Evolutionary conservation across 441 rosid genomes (phyloP).

Genomic region (Lepidium campestre): DNA sequence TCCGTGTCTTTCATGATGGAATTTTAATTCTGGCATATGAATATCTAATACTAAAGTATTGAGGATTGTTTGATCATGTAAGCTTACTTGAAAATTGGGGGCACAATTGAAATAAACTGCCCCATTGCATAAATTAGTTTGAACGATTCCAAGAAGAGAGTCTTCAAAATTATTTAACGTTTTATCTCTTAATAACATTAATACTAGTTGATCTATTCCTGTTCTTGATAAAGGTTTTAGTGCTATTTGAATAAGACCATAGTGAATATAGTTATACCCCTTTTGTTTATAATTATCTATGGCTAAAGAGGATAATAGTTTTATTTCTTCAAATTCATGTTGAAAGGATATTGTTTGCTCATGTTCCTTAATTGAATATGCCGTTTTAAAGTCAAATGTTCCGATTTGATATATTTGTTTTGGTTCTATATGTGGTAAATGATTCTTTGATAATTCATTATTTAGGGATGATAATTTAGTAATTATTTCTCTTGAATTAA

Average conservation of each 20-base stretch:
- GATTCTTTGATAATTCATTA: background rate
- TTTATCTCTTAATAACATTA: background rate
- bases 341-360: too few relatives aligned
- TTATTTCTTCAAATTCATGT: too few relatives aligned
- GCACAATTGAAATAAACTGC: background rate
- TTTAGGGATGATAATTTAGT: background rate
- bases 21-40: background rate
- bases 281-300: too few relatives aligned
- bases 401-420: background rate
- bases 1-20: background rate
- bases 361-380: too few relatives aligned
- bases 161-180: background rate
- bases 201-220: background rate
- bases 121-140: background rate
- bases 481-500: background rate
- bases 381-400: too few relatives aligned
- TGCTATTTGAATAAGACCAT: background rate
- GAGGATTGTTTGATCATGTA: background rate
- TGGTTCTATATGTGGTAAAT: background rate
- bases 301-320: too few relatives aligned
- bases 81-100: background rate
- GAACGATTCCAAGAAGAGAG: background rate
- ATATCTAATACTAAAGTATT: background rate
- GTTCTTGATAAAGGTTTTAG: background rate
- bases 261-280: background rate